Percentiles rank a stretch among this genome's conserved stretches.
Evolutionary conservation across 441 rosid species (phyloP).

Genomic region (Eruca vesicaria): DNA sequence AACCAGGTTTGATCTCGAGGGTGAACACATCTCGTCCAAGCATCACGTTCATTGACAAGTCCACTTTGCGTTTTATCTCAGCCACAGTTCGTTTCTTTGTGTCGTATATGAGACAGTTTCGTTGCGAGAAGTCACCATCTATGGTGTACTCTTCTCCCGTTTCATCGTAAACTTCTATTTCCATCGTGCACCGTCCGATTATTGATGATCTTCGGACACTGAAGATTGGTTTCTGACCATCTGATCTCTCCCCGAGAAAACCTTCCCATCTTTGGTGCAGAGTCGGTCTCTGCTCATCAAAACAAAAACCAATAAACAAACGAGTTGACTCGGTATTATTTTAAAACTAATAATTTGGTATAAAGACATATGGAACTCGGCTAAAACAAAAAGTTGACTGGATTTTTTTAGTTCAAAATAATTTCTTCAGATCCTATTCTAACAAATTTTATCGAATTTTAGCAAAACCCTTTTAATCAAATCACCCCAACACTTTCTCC

Average conservation of each 20-base stretch:
- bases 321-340: constrained; percentile 25
- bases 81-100: constrained; percentile 51
- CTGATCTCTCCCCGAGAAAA: constrained; percentile 63
- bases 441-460: neutral
- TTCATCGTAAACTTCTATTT: constrained; percentile 59
- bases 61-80: constrained; percentile 90
- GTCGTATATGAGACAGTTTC: constrained; percentile 53
- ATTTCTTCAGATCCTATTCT: neutral
- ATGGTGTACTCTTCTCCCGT: constrained; percentile 71
- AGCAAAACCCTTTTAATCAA: neutral
- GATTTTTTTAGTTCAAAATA: neutral
- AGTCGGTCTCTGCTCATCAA: constrained; percentile 66
- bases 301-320: neutral
- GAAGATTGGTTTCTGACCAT: constrained; percentile 79
- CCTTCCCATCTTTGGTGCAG: constrained; percentile 97
- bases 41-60: constrained; percentile 66
- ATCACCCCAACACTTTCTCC: neutral
- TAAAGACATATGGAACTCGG: neutral
- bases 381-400: neutral
- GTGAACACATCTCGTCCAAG: constrained; percentile 85
- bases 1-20: constrained; percentile 62
- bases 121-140: constrained; percentile 65
- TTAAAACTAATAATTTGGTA: neutral
- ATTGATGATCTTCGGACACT: constrained; percentile 84
- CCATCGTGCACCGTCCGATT: constrained; percentile 74